Conservation (phyloP, 1,284 basidiomycete species). For the Pyrrhoderma lamaoense region DNA sequence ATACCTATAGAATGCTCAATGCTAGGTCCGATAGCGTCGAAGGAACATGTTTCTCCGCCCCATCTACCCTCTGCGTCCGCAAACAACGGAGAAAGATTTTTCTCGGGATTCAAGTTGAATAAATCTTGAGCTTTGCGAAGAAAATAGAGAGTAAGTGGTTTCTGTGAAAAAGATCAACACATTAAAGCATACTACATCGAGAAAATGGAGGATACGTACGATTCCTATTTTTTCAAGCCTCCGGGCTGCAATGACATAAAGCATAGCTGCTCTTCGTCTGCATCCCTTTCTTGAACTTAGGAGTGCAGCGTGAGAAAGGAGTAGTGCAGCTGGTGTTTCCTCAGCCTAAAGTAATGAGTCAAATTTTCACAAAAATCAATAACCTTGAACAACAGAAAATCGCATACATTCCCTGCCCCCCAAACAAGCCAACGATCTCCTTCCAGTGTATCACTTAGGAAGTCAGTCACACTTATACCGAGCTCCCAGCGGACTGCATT, state of each 20-base stretch:
- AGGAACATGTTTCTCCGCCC: slow-evolving; percentile 34
- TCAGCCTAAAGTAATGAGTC: slow-evolving; percentile 50
- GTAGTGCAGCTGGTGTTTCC: slow-evolving; percentile 66
- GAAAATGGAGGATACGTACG: slow-evolving; percentile 37
- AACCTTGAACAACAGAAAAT: slow-evolving; percentile 15
- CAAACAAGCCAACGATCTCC: slow-evolving; percentile 77
- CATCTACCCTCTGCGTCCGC: slow-evolving; percentile 60
- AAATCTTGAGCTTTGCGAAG: slow-evolving; percentile 60
- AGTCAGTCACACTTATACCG: slow-evolving; percentile 51
- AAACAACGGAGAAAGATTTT: slow-evolving; percentile 66
- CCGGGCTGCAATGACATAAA: slow-evolving; percentile 69
- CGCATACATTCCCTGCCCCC: slow-evolving; percentile 67
- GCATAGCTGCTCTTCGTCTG: slow-evolving; percentile 58
- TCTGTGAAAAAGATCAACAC: slow-evolving; percentile 35
- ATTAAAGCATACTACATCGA: neutral
- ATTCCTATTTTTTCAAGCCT: slow-evolving; percentile 73
- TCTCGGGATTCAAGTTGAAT: slow-evolving; percentile 42
- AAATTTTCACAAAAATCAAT: slow-evolving; percentile 14
- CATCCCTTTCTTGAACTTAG: slow-evolving; percentile 52
- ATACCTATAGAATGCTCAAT: slow-evolving; percentile 73
- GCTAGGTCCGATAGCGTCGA: slow-evolving; percentile 58
- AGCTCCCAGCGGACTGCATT: slow-evolving; percentile 71
- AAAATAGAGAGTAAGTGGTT: slow-evolving; percentile 75
- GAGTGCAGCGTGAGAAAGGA: slow-evolving; percentile 69
- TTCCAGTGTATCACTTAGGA: slow-evolving; percentile 48